Conservation (phyloP, 2,329 filamentous ascomycete genomes). For the Sclerotinia trifoliorum region DNA sequence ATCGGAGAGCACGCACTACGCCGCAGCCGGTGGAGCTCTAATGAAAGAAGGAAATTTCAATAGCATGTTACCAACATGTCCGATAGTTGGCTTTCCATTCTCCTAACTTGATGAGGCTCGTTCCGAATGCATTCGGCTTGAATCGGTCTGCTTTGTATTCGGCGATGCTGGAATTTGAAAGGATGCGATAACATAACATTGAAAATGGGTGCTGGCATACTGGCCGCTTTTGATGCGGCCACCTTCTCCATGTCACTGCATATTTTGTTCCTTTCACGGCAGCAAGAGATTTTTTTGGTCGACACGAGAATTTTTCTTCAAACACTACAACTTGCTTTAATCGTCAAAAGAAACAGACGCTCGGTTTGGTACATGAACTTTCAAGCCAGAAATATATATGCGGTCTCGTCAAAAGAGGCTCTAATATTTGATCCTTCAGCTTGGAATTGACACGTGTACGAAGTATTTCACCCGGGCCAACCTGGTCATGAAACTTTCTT, state of each 20-base stretch:
- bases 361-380: neutral
- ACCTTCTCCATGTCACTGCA: conserved; percentile 16
- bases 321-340: neutral
- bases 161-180: neutral
- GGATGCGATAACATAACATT: neutral
- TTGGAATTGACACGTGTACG: neutral
- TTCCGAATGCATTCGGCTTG: neutral
- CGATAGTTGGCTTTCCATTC: neutral
- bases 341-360: no score
- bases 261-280: conserved; percentile 11
- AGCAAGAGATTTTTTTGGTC: conserved; percentile 3
- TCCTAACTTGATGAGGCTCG: neutral
- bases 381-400: neutral
- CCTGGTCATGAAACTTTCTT: neutral
- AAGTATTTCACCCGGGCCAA: conserved; percentile 10
- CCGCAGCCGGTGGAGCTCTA: conserved; percentile 6
- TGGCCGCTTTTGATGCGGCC: conserved; percentile 3
- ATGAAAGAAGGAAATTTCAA: neutral
- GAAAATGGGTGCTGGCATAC: conserved; percentile 1
- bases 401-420: neutral
- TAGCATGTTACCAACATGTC: neutral
- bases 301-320: neutral
- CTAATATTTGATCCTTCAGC: neutral
- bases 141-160: neutral
- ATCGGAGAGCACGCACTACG: neutral